These are phyloP conservation scores for Eruca vesicaria DNA, from an alignment of 441 rosid genomes.

Conservation along the genomic window DNA sequence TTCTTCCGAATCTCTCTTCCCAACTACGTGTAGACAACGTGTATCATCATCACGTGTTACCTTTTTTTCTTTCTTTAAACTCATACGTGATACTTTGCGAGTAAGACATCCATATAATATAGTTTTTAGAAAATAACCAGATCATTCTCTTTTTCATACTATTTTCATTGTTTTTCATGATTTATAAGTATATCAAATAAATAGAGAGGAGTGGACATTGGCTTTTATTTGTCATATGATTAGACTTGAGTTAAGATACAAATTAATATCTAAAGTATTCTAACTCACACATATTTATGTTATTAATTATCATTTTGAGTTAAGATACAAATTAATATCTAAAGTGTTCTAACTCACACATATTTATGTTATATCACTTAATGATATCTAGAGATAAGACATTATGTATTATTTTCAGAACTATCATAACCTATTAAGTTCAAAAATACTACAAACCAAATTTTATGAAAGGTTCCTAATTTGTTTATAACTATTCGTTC, in stretches of 20 bases:
- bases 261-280: neutral
- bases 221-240: no score
- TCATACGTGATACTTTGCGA: slow-evolving; percentile 4
- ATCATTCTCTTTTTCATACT: no score
- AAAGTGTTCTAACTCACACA: neutral
- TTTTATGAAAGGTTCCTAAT: neutral
- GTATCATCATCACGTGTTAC: slow-evolving; percentile 26
- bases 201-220: no score
- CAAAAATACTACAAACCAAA: neutral
- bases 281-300: neutral
- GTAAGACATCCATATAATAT: slow-evolving; percentile 5
- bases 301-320: neutral
- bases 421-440: neutral
- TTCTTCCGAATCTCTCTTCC: slow-evolving; percentile 7
- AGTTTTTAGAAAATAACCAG: neutral
- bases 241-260: no score
- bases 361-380: neutral
- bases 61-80: neutral
- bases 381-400: neutral
- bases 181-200: no score
- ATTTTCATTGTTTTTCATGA: no score
- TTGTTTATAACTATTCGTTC: neutral
- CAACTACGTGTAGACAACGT: slow-evolving; percentile 26
- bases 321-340: neutral
- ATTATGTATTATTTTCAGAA: neutral